Percentiles rank a stretch among this genome's conserved stretches.
Conservation (phyloP, 2,329 filamentous ascomycete genomes). For the Onygenales sp. region DNA sequence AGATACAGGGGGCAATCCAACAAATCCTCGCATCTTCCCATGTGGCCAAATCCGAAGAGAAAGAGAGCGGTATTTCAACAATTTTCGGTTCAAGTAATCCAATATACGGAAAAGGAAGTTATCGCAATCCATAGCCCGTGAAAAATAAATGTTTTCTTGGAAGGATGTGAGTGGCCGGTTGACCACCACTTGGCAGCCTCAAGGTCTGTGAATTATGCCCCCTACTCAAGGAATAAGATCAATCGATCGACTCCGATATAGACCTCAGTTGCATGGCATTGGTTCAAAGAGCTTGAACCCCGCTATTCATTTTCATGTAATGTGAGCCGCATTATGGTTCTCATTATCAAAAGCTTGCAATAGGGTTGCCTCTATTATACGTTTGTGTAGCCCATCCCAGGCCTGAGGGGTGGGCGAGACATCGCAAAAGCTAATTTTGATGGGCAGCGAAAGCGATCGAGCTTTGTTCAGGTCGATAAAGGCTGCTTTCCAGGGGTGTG, state of each 20-base stretch:
- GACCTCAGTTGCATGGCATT: not conserved
- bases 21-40: not conserved
- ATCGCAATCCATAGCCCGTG: not conserved
- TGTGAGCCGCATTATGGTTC: not conserved
- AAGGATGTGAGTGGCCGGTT: not conserved
- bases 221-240: not conserved
- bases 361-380: not conserved
- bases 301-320: not conserved
- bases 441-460: not conserved
- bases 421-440: not conserved
- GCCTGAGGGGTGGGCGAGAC: not conserved
- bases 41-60: not conserved
- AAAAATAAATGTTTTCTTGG: not conserved
- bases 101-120: not conserved
- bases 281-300: not conserved
- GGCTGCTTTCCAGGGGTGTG: not conserved
- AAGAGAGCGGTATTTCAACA: not conserved
- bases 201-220: not conserved
- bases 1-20: not conserved
- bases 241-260: not conserved
- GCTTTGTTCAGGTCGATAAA: not conserved
- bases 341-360: not conserved
- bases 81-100: not conserved
- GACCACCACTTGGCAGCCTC: not conserved
- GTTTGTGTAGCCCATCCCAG: not conserved